Conservation (phyloP, 1,284 basidiomycete genomes). For the Cutaneotrichosporon spelunceum region DNA sequence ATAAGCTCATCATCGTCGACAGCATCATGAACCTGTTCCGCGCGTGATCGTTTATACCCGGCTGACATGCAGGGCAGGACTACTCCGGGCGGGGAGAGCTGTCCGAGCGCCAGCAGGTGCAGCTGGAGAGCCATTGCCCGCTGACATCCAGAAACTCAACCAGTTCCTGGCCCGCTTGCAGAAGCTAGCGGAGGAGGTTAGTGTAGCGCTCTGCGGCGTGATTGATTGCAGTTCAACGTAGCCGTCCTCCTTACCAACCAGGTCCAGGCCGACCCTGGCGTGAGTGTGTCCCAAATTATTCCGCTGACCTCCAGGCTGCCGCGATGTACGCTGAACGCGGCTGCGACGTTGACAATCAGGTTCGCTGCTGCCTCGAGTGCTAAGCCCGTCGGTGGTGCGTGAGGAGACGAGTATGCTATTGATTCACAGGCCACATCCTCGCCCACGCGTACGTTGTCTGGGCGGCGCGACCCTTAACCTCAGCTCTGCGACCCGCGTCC, state of each 20-base stretch:
- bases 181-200: constrained; percentile 75
- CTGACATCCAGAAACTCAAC: constrained; percentile 51
- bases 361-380: constrained; percentile 84
- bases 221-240: constrained; percentile 58
- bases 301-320: constrained; percentile 55
- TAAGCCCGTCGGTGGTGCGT: constrained; percentile 75
- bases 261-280: constrained; percentile 82
- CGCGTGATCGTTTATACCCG: constrained; percentile 18
- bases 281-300: constrained; percentile 14
- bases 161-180: constrained; percentile 86
- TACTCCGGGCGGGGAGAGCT: constrained; percentile 87
- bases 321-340: constrained; percentile 59
- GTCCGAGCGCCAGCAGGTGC: constrained; percentile 77
- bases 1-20: constrained; percentile 59
- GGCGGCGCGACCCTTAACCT: neutral
- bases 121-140: neutral
- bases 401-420: neutral
- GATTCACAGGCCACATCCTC: constrained; percentile 44
- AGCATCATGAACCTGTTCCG: constrained; percentile 94
- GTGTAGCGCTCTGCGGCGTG: neutral
- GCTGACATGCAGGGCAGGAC: constrained; percentile 59
- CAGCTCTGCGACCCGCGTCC: constrained; percentile 45
- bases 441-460: constrained; percentile 46
- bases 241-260: constrained; percentile 86
- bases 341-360: constrained; percentile 23